These are phyloP conservation scores for Hericium erinaceus DNA, from an alignment of 768 basidiomycete species.

Conservation along the genomic window DNA sequence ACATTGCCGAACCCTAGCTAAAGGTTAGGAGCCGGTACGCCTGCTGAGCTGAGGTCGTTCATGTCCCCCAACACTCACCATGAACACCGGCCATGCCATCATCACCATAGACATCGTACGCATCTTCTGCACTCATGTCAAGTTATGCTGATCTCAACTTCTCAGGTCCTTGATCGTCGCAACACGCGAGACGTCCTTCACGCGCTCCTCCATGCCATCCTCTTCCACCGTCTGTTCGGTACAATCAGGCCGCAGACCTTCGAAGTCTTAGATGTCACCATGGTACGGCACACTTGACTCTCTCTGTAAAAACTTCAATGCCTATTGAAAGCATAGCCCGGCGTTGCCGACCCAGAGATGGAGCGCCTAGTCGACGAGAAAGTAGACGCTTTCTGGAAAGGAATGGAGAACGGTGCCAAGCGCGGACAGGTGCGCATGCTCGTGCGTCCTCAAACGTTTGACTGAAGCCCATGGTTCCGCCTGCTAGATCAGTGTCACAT, in stretches of 20 bases:
- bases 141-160: not conserved
- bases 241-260: slow-evolving; percentile 67
- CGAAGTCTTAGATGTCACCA: slow-evolving; percentile 77
- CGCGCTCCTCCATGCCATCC: slow-evolving; percentile 70
- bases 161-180: slow-evolving; percentile 61
- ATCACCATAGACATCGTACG: slow-evolving; percentile 43
- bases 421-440: slow-evolving; percentile 49
- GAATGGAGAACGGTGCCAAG: slow-evolving; percentile 54
- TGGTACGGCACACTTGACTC: slow-evolving; percentile 41
- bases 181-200: slow-evolving; percentile 66
- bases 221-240: slow-evolving; percentile 80
- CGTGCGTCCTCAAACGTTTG: not conserved
- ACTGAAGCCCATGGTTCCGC: not conserved
- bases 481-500: slow-evolving; percentile 56
- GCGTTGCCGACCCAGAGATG: slow-evolving; percentile 64
- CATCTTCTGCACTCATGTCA: too few relatives aligned
- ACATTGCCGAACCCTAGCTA: not conserved
- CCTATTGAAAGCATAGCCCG: slow-evolving; percentile 41
- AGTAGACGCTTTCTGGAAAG: slow-evolving; percentile 73
- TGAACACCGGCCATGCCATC: slow-evolving; percentile 26
- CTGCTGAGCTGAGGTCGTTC: not conserved
- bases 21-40: not conserved
- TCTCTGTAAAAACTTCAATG: not conserved
- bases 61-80: not conserved
- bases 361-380: slow-evolving; percentile 66